Evolutionary conservation across 1,139 yeast species (phyloP), one percentile per base, ranked within the genome.

Genomic region (Nakaseomyces sp.): DNA sequence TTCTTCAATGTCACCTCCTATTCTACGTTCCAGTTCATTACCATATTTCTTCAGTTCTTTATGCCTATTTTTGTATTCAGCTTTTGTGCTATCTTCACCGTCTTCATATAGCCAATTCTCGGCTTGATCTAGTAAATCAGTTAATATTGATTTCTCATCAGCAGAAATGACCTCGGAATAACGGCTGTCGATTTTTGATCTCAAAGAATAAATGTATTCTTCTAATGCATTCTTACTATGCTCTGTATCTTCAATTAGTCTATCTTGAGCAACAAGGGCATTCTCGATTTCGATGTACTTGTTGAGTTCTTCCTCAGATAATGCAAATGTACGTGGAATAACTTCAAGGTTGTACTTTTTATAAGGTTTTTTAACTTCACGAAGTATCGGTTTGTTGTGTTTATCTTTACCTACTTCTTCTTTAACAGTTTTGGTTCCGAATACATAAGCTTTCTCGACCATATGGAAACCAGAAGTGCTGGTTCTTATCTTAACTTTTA

Each of bases 51-150:
- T 12, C 63, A 91, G 79, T 70, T 89, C 97, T 72, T 91, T 97
- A 70, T 88, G 87, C 71, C 84, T 88, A 62, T 97, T 96, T 70
- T 91, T 81, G 75, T 89, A 91, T 69, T 83, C 87, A 60, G 91
- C 97, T 79, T 89, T 88, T 64, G 88, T 74, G 50, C 96, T 78
- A 66, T 91, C 98, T 66, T 84, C 88, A 61, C 97, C 97, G 45
- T 86, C 98, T 50, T 83, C 95, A 70, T 91, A 89, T 63, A 91
- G 78, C 98, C 98, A 91, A 65, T 89, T 95, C 74, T 91, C 97
- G 54, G 96, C 79, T 66, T 82, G 83, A 63, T 74, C 65, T 64
- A 91, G 77, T 74, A 82, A 73, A 50, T 71, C 82, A 45, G 76
- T 65, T 63, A 91, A 76, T 65, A 77, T 83, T 55, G 73, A 71